Base-by-base conservation (phyloP, 1,284 basidiomycete species). In the Athelia psychrophila region DNA sequence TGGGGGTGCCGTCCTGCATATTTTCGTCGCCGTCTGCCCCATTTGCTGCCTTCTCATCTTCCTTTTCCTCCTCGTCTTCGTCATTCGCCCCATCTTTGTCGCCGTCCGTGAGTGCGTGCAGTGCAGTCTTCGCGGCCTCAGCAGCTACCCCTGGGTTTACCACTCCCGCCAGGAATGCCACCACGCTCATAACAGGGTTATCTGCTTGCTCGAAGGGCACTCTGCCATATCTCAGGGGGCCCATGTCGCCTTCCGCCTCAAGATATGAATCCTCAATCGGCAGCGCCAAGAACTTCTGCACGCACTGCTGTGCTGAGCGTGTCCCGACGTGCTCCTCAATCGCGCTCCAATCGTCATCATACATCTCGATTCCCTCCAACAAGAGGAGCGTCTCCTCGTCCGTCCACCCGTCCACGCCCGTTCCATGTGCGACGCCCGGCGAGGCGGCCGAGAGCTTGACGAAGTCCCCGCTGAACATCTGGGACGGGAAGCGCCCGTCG, bases 171-270 rank as follows among this genome's bases (percentile, higher is more conserved):
- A 99, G 77, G 75, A 98, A 98, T 1, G 96, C 93, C 13, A 99
- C 95, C 22, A 99, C 95, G 68, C 91, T 95, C 94, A 99, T 95
- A 30, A 99, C 94, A 0, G 96, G 96, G 67, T 99, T 99, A 64
- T 98, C 97, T 1, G 91, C 86, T 64, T 95, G 91, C 58, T 95
- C 90, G 65, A 98, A 97, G 0, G 96, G 96, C 53, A 96, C 76
- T 8, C 88, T 73, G 1, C 84, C 83, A 57, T 89, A 95, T 58
- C 89, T 77, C 51, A 98, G 72, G 1, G 91, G 81, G 6, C 94
- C 95, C 65, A 92, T 81, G 51, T 87, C 81, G 13, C 80, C 86
- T 60, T 91, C 88, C 2, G 81, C 79, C 24, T 80, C 79, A 36
- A 91, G 68, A 67, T 95, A 99, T 18, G 87, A 84, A 64, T 99